These are phyloP conservation scores for Trichophyton benhamiae DNA, from an alignment of 2,329 filamentous ascomycete species.

Conservation along the genomic window DNA sequence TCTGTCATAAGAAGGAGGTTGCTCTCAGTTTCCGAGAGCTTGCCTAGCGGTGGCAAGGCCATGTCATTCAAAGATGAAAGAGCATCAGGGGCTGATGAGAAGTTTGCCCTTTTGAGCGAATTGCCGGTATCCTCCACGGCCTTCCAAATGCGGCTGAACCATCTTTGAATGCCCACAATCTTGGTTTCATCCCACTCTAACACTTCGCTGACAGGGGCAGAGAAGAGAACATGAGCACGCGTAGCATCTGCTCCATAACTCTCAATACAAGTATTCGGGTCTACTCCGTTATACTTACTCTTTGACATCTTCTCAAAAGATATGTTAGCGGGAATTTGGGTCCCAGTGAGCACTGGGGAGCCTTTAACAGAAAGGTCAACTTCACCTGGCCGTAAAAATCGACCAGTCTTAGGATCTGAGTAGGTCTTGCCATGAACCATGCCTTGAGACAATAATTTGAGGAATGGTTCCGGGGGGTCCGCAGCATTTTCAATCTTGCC, in stretches of 20 bases:
- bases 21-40: slow-evolving; percentile 26
- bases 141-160: slow-evolving; percentile 58
- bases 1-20: slow-evolving; percentile 55
- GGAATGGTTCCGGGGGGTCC: slow-evolving; percentile 59
- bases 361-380: slow-evolving; percentile 50
- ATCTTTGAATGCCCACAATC: slow-evolving; percentile 68
- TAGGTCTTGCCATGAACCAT: slow-evolving; percentile 89
- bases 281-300: slow-evolving; percentile 84
- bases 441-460: slow-evolving; percentile 70
- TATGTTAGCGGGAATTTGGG: slow-evolving; percentile 46
- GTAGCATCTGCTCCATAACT: slow-evolving; percentile 74
- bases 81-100: slow-evolving; percentile 16
- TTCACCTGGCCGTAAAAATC: slow-evolving; percentile 65
- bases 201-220: slow-evolving; percentile 70
- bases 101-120: slow-evolving; percentile 16
- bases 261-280: slow-evolving; percentile 59
- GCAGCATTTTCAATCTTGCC: slow-evolving; percentile 18
- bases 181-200: slow-evolving; percentile 80
- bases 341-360: slow-evolving; percentile 50
- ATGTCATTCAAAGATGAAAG: slow-evolving; percentile 18
- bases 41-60: slow-evolving; percentile 20
- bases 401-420: slow-evolving; percentile 59
- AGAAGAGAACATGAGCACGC: slow-evolving; percentile 77
- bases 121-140: slow-evolving; percentile 35
- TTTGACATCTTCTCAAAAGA: slow-evolving; percentile 91